Conservation (phyloP, 164 flowering plant genomes). For the grape (Vitis vinifera) region DNA sequence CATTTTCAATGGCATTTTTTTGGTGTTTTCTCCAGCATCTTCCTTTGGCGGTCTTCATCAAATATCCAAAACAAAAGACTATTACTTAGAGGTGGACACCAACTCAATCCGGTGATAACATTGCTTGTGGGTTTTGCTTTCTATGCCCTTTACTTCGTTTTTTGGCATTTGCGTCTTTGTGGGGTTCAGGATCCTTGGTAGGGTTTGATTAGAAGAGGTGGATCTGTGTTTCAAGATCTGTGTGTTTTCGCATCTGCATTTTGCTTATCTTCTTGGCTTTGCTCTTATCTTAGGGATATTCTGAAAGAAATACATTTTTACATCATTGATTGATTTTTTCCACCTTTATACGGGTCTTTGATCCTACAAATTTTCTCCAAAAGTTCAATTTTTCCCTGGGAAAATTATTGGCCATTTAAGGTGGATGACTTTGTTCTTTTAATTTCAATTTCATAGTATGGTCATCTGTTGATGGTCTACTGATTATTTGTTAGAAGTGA, state of each 20-base stretch:
- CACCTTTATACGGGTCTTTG: neutral
- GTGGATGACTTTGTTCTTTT: conserved; percentile 8
- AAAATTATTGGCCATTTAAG: conserved; percentile 18
- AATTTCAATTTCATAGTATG: neutral
- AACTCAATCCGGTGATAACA: too few relatives aligned
- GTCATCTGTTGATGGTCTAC: too few relatives aligned
- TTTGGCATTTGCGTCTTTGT: conserved; percentile 39
- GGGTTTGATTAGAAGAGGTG: conserved; percentile 30
- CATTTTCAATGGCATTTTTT: too few relatives aligned
- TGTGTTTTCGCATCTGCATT: conserved; percentile 16
- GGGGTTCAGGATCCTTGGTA: conserved; percentile 37
- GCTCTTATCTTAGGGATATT: conserved; percentile 24
- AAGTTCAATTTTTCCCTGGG: conserved; percentile 7
- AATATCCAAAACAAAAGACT: too few relatives aligned
- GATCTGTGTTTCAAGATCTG: conserved; percentile 38
- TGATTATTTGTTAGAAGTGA: conserved; percentile 5
- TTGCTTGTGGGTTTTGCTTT: conserved; percentile 25
- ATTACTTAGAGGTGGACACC: too few relatives aligned
- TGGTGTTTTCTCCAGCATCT: too few relatives aligned
- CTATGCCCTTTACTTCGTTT: conserved; percentile 21
- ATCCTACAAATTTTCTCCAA: conserved; percentile 3
- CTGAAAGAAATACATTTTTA: conserved; percentile 22
- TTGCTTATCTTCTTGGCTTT: conserved; percentile 17
- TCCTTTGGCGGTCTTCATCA: too few relatives aligned
- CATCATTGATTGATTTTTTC: conserved; percentile 2